phyloP scores from a whole-genome alignment of 768 basidiomycete species.

The Leccinum imitatum region DNA sequence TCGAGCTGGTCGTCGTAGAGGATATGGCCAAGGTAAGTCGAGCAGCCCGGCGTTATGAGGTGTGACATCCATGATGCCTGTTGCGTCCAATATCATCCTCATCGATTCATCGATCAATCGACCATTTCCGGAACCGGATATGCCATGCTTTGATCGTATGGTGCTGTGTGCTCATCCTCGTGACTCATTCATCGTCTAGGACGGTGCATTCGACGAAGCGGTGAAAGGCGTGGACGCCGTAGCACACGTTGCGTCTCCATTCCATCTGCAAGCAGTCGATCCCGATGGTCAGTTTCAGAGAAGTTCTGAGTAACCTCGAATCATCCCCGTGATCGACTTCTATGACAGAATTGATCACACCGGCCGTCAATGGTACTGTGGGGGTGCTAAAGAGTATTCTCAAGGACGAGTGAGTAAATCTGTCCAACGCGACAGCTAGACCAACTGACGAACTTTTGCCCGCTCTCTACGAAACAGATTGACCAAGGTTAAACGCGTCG shows the following conservation, averaged over 20 bases:
- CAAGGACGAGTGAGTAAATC: conserved; percentile 45
- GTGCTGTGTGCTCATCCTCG: too few relatives aligned
- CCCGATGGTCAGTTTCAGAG: conserved; percentile 33
- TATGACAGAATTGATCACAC: conserved; percentile 55
- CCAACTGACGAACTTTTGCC: neutral
- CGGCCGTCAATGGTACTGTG: conserved; percentile 71
- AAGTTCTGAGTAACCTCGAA: neutral
- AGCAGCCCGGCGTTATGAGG: neutral
- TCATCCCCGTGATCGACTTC: neutral
- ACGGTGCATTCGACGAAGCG: too few relatives aligned
- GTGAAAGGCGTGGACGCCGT: too few relatives aligned
- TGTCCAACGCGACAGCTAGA: neutral
- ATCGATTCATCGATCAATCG: too few relatives aligned
- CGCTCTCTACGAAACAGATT: conserved; percentile 7
- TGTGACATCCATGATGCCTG: neutral
- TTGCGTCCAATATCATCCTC: neutral
- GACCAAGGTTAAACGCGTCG: conserved; percentile 61
- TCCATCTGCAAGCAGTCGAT: conserved; percentile 46
- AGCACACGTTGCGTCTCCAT: conserved; percentile 64
- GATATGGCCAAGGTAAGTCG: conserved; percentile 57
- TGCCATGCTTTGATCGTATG: too few relatives aligned
- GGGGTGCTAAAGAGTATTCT: conserved; percentile 58
- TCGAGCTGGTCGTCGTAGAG: conserved; percentile 65
- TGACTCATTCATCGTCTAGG: too few relatives aligned
- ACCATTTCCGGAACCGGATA: too few relatives aligned